Evolutionary conservation across 495 filamentous ascomycete species (phyloP), one percentile per base, ranked within the genome.

Genomic region (Letharia lupina): DNA sequence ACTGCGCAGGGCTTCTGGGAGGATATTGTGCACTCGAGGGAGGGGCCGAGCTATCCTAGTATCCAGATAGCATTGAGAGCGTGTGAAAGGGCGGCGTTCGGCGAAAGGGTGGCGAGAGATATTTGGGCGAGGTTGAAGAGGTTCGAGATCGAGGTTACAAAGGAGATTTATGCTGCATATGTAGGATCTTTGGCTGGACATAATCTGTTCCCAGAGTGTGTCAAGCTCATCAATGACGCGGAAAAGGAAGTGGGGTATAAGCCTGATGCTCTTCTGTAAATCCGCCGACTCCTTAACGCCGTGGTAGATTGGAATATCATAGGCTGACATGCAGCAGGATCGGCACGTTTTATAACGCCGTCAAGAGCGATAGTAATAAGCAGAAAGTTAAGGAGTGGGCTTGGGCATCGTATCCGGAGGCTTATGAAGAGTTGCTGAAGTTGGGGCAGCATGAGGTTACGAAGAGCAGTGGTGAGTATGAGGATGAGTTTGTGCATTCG

Each of bases 21-120:
- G 28, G 83, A 95, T 37, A 91, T 98, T 58, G 83, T 86, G 10
- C 81, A 82, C 63, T 89, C 86, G 0, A 78, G 82, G 18, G 92
- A 97, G 73, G 94, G 94, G 0, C 94, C 94, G 3, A 87, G 86
- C 12, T 89, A 91, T 67, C 82, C 81, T 37, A 91, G 86, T 61
- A 82, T 98, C 60, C 83, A 84, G 12, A 87, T 92, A 40, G 87
- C 89, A 31, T 89, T 98, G 65, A 84, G 88, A 62, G 81, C 84
- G 4, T 96, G 90, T 75, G 86, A 92, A 74, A 76, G 76, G 39
- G 78, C 80, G 67, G 76, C 81, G 18, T 85, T 82, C 59, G 90
- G 89, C 18, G 83, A 85, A 40, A 70, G 75, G 50, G 80, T 83
- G 63, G 93, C 92, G 3, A 81, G 82, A 33, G 82, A 87, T 60